Evolutionary conservation across 2,329 filamentous ascomycete species (phyloP).

Genomic region (Aspergillus uvarum): DNA sequence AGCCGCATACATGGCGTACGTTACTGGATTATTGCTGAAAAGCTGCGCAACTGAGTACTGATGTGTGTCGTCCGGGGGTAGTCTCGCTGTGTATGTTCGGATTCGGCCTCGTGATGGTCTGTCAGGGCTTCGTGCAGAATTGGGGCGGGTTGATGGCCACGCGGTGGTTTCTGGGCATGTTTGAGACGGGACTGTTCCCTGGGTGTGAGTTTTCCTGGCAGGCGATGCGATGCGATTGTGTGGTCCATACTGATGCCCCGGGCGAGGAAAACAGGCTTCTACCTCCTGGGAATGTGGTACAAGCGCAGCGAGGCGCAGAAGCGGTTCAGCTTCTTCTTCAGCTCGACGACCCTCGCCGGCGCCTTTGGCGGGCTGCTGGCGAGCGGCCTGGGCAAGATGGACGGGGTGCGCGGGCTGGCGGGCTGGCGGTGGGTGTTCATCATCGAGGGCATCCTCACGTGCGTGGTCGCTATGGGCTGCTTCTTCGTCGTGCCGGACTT

Average conservation of each 20-base stretch:
- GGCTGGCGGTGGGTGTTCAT: slow-evolving; percentile 56
- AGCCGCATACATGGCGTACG: slow-evolving; percentile 64
- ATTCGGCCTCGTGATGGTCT: slow-evolving; percentile 72
- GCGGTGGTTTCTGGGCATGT: slow-evolving; percentile 75
- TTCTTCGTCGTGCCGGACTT: slow-evolving; percentile 70
- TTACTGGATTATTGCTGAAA: neutral
- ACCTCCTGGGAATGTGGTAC: slow-evolving; percentile 80
- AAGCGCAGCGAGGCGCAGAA: slow-evolving; percentile 79
- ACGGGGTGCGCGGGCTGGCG: slow-evolving; percentile 54
- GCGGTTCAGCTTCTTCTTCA: slow-evolving; percentile 87
- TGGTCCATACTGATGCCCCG: neutral
- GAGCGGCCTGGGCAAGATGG: slow-evolving; percentile 57
- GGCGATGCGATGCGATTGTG: neutral
- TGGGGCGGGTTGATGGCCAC: slow-evolving; percentile 75
- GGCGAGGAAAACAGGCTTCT: slow-evolving; percentile 35
- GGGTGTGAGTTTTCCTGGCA: slow-evolving; percentile 52
- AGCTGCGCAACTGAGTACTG: neutral
- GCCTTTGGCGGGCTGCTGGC: slow-evolving; percentile 62
- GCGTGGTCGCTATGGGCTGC: slow-evolving; percentile 54
- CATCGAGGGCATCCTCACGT: slow-evolving; percentile 61
- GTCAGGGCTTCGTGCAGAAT: slow-evolving; percentile 73
- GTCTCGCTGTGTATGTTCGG: slow-evolving; percentile 78
- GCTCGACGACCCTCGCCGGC: slow-evolving; percentile 59
- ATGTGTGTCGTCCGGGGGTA: slow-evolving; percentile 15
- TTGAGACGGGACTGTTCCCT: slow-evolving; percentile 69